Evolutionary conservation across 148 eudicot genomes (phyloP).

Genomic region (Nepenthes gracilis): DNA sequence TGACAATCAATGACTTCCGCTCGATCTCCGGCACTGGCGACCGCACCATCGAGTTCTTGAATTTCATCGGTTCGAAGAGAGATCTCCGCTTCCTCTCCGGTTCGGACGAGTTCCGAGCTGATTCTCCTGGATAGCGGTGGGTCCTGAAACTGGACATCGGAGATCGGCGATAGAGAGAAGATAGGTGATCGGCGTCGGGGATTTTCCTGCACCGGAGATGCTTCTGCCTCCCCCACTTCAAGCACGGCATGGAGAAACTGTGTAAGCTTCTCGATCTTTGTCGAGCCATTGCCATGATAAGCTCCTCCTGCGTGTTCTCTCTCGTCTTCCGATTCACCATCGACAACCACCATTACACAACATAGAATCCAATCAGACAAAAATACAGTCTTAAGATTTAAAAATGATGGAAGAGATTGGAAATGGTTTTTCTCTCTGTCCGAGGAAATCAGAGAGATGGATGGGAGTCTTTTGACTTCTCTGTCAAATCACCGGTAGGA

Average conservation of each 20-base stretch:
- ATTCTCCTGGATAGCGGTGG: background rate
- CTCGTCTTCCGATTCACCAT: background rate
- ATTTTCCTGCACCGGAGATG: constrained; percentile 28
- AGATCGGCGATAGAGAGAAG: too few relatives aligned
- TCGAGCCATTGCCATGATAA: constrained; percentile 19
- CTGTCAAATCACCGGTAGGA: background rate
- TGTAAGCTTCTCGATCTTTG: constrained; percentile 45
- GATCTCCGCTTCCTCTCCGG: constrained; percentile 10
- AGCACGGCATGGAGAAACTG: constrained; percentile 41
- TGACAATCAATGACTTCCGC: background rate
- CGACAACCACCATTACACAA: background rate
- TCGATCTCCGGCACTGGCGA: background rate
- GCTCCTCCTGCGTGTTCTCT: background rate
- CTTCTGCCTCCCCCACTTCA: constrained; percentile 56
- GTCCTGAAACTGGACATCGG: too few relatives aligned
- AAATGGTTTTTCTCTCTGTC: background rate
- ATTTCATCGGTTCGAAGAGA: too few relatives aligned
- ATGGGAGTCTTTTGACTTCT: background rate
- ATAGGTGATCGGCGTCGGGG: constrained; percentile 1
- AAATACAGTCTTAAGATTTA: too few relatives aligned
- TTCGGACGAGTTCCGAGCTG: constrained; percentile 1
- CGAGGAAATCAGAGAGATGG: constrained; percentile 11
- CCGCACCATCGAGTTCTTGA: too few relatives aligned
- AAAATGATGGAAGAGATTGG: constrained; percentile 5
- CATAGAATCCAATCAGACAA: background rate